Evolutionary conservation across 305 asterid species (phyloP).

Genomic region (Fraxinus nigra): DNA sequence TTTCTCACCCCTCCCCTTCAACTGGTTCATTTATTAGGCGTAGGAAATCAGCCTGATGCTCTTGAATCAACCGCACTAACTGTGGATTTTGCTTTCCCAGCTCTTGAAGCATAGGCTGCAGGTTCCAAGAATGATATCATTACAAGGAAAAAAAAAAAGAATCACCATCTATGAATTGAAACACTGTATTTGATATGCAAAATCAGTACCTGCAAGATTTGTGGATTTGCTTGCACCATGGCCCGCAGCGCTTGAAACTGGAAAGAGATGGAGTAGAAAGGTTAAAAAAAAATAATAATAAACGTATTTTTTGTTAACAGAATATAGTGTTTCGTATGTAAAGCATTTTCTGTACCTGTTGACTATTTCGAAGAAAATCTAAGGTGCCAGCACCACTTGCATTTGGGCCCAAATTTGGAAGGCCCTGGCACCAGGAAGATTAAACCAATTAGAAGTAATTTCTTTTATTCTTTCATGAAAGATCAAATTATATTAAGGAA

Average conservation of each 20-base stretch:
- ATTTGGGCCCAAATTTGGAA: conserved; percentile 66
- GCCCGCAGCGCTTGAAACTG: conserved; percentile 88
- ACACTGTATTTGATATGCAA: too few species aligned
- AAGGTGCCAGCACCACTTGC: conserved; percentile 59
- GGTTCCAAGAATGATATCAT: conserved; percentile 10
- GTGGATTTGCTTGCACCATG: conserved; percentile 93
- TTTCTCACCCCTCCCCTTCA: conserved; percentile 83
- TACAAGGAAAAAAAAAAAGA: background rate
- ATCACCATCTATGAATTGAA: background rate
- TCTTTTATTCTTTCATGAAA: background rate
- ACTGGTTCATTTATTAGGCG: conserved; percentile 88
- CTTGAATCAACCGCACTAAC: conserved; percentile 76
- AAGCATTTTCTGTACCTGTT: conserved; percentile 50
- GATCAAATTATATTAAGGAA: background rate
- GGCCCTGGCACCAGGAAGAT: conserved; percentile 52
- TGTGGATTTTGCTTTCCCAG: conserved; percentile 93
- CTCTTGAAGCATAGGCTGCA: conserved; percentile 96
- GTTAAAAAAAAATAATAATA: background rate
- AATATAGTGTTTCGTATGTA: background rate
- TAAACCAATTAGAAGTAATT: conserved; percentile 7
- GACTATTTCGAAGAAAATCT: conserved; percentile 87
- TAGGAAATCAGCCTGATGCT: conserved; percentile 85
- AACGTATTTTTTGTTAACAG: background rate
- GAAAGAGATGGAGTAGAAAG: background rate
- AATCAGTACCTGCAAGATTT: conserved; percentile 64